Conservation (phyloP, 805 yeast species). For the Metschnikowia baotianmanensis region DNA sequence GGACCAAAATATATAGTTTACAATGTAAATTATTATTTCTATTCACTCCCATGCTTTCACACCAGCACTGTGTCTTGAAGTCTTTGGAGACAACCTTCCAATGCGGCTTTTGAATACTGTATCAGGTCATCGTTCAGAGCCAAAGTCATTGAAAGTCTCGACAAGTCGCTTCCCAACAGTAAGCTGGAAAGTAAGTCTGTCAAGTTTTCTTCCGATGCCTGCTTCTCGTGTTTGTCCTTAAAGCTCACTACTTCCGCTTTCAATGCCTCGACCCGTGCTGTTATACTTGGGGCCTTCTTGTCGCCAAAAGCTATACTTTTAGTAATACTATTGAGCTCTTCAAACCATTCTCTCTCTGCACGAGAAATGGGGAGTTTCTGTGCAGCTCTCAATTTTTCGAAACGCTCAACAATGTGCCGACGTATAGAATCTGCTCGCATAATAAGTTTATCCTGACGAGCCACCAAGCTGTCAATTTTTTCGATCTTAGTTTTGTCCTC, state of each 20-base stretch:
- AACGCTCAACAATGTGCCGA: slow-evolving; percentile 21
- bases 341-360: slow-evolving; percentile 37
- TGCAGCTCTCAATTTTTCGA: slow-evolving; percentile 22
- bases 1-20: no score
- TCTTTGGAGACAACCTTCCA: slow-evolving; percentile 15
- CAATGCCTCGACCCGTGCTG: slow-evolving; percentile 10
- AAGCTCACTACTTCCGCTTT: slow-evolving; percentile 8
- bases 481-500: slow-evolving; percentile 9
- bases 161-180: slow-evolving; percentile 10
- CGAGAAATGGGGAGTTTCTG: slow-evolving; percentile 32
- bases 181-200: slow-evolving; percentile 9
- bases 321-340: slow-evolving; percentile 32
- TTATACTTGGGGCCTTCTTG: slow-evolving; percentile 10
- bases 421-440: slow-evolving; percentile 23
- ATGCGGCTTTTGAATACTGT: slow-evolving; percentile 13
- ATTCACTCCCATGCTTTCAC: not conserved
- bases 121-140: slow-evolving; percentile 22
- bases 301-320: slow-evolving; percentile 9
- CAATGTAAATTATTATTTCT: no score
- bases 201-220: slow-evolving; percentile 4
- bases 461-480: slow-evolving; percentile 16
- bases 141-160: slow-evolving; percentile 18
- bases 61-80: slow-evolving; percentile 4
- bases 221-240: slow-evolving; percentile 1
- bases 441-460: slow-evolving; percentile 24